Percentiles rank a stretch among this genome's conserved stretches.
Evolutionary conservation across 441 rosid genomes (phyloP).

Genomic region (Flueggea neowawraea): DNA sequence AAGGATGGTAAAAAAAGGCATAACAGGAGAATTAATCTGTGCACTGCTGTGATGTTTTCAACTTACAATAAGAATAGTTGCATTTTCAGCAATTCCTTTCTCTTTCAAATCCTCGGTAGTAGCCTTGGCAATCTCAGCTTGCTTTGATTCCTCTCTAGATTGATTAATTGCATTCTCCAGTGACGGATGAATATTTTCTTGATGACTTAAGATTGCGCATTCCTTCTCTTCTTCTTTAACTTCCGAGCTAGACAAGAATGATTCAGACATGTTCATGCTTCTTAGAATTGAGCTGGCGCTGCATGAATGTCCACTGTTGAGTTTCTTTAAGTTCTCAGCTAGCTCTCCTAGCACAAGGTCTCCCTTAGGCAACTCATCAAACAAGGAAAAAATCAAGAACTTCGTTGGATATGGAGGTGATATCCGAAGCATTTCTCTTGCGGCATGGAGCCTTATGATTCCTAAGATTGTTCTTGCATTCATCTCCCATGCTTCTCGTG

Average conservation of each 20-base stretch:
- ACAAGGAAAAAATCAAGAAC: conserved; percentile 82
- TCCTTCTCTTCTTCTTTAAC: conserved; percentile 27
- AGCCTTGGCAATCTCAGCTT: conserved; percentile 60
- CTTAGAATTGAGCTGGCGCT: conserved; percentile 74
- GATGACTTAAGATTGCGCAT: conserved; percentile 12
- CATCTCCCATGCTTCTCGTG: conserved; percentile 74
- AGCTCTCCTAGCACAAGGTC: conserved; percentile 79
- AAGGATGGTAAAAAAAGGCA: conserved; percentile 1
- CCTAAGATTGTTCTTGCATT: conserved; percentile 80
- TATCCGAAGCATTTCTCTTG: conserved; percentile 84
- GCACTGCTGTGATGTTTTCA: not conserved
- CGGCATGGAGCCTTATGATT: conserved; percentile 85
- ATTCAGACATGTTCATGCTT: conserved; percentile 43
- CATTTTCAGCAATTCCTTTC: conserved; percentile 75
- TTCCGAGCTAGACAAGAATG: conserved; percentile 24
- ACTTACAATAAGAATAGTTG: conserved; percentile 64
- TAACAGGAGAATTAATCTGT: not conserved
- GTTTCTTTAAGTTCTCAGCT: conserved; percentile 58
- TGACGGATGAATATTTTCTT: conserved; percentile 29
- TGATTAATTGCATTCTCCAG: conserved; percentile 58
- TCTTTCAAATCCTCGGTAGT: conserved; percentile 59
- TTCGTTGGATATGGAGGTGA: conserved; percentile 73
- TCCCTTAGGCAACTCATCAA: conserved; percentile 85
- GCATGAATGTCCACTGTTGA: conserved; percentile 37
- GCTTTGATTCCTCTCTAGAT: conserved; percentile 62